Conservation (phyloP, 2,329 filamentous ascomycete species). For the Trichoderma afroharzianum region DNA sequence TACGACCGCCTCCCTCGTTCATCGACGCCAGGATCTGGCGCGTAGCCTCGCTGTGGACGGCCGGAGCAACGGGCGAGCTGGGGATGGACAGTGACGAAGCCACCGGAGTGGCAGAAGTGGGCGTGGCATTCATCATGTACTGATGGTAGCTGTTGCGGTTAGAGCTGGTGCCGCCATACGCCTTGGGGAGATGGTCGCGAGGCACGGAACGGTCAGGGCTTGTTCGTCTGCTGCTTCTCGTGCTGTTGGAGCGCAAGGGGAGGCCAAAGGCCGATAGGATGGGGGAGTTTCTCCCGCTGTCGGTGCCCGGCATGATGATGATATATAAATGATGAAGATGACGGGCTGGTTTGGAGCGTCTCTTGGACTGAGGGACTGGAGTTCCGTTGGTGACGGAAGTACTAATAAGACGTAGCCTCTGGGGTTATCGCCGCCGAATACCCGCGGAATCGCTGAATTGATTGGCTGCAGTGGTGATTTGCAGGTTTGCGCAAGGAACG, state of each 20-base stretch:
- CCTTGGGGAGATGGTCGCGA: constrained; percentile 18
- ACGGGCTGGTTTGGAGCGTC: not conserved
- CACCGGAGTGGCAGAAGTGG: constrained; percentile 12
- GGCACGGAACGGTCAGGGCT: constrained; percentile 19
- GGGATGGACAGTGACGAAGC: constrained; percentile 1
- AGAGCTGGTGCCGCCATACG: constrained; percentile 10
- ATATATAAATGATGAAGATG: not conserved
- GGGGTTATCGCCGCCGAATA: not conserved
- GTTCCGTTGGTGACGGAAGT: not conserved
- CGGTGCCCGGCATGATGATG: constrained; percentile 27
- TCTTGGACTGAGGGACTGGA: not conserved
- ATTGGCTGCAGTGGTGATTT: not conserved
- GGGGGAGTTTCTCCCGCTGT: constrained; percentile 22
- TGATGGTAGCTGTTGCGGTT: constrained; percentile 11
- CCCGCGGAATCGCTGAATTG: not conserved
- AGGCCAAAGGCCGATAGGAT: constrained; percentile 35
- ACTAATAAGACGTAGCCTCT: not conserved
- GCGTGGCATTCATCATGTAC: constrained; percentile 2
- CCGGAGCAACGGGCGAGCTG: constrained; percentile 6
- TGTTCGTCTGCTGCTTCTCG: constrained; percentile 16
- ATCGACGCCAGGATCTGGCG: constrained; percentile 26
- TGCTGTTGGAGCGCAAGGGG: constrained; percentile 27
- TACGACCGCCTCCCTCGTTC: constrained; percentile 33
- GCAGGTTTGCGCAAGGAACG: not conserved
- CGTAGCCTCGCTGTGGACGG: constrained; percentile 22